Base-by-base conservation (phyloP, 2,329 filamentous ascomycete genomes). In the Xylaria digitata region DNA sequence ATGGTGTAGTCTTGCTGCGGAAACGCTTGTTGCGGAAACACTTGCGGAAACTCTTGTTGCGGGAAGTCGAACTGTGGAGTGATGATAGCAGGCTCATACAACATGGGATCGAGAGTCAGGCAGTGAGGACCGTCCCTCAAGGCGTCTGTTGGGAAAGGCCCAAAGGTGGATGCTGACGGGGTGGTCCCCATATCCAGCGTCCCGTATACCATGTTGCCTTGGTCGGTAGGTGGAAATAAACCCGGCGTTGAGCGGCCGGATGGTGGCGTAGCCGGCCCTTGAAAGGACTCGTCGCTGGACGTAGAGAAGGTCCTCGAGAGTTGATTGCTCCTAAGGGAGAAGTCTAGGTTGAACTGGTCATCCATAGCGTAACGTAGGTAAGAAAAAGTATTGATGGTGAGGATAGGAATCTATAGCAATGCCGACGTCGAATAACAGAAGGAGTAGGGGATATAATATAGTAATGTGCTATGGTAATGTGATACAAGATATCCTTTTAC, bases 221-320 rank as follows among this genome's bases (percentile, higher is more conserved):
- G 71, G 2, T 73, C 72, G 70, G 69, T 42, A 66, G 11, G 37
- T 40, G 15, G 2, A 40, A 15, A 67, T 32, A 71, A 50, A 5
- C 71, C 70, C 46, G 79, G 78, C 6, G 76, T 78, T 8, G 79
- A 79, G 53, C 74, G 74, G 34, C 75, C 75, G 59, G 78, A 79
- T 26, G 70, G 65, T 15, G 78, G 78, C 17, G 78, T 79, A 60
- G 73, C 77, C 4, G 77, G 76, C 48, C 73, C 73, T 13, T 64
- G 69, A 69, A 19, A 45, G 71, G 73, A 61, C 71, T 70, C n/a
- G 70, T 72, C 17, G 72, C 75, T 9, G 76, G 75, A 73, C 30
- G 74, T 76, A 2, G 75, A 78, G 26, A 77, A 78, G 63, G 75
- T 76, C 23, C 72, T 64, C 7, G 69, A 68, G 26, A 53, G 76